phyloP scores from a whole-genome alignment of 2,329 filamentous ascomycete species.

The Pseudophaeomoniella oleicola region DNA sequence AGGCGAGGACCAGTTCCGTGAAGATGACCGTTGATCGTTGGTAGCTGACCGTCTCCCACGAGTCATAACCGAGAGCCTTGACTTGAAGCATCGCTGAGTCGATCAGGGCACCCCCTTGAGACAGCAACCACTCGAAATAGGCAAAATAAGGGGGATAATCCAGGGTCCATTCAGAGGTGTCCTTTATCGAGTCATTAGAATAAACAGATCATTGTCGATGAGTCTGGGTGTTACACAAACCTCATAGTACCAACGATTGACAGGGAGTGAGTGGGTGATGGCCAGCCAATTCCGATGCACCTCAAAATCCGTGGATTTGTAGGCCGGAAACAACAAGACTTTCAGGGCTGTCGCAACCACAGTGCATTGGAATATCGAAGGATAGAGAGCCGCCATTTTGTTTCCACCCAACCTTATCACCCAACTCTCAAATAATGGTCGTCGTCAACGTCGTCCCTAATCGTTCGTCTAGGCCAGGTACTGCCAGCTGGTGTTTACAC shows the following conservation, averaged over 20 bases:
- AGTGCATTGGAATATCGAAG: conserved; percentile 78
- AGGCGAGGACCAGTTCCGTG: conserved; percentile 72
- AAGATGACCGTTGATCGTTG: conserved; percentile 77
- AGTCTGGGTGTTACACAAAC: conserved; percentile 21
- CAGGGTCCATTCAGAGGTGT: conserved; percentile 97
- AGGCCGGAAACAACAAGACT: conserved; percentile 81
- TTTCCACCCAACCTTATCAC: too few relatives aligned
- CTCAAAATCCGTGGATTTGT: conserved; percentile 98
- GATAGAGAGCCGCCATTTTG: conserved; percentile 65
- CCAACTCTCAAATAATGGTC: too few relatives aligned
- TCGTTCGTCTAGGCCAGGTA: too few relatives aligned
- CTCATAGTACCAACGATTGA: conserved; percentile 90
- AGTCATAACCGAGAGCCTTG: conserved; percentile 69
- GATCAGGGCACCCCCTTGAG: conserved; percentile 59
- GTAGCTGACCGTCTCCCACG: conserved; percentile 89
- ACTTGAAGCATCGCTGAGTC: conserved; percentile 74
- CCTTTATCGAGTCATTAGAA: conserved; percentile 27
- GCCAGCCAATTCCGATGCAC: conserved; percentile 98
- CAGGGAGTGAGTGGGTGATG: conserved; percentile 76
- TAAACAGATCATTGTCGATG: not conserved
- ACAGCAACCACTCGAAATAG: conserved; percentile 87
- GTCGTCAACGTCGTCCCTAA: too few relatives aligned
- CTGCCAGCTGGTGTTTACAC: too few relatives aligned
- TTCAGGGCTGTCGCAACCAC: conserved; percentile 79
- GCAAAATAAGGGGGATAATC: conserved; percentile 98